A percentile compares a stretch with the other conserved stretches of the same genome.
Conservation (phyloP, 2,329 filamentous ascomycete genomes). For the Diaporthe longicolla region DNA sequence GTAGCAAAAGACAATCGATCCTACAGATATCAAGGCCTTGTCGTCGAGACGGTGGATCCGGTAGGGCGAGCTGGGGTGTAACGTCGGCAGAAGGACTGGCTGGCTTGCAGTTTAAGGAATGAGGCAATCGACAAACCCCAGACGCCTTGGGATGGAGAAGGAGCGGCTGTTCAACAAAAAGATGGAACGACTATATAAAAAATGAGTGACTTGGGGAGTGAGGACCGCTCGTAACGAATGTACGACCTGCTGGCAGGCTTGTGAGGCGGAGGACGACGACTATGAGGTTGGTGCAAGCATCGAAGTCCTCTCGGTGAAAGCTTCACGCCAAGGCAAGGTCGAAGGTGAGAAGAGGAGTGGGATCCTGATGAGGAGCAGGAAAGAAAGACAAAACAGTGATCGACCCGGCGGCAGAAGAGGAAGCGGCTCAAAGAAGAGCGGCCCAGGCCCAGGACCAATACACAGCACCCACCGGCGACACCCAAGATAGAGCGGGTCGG, state of each 20-base stretch:
- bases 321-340: constrained; percentile 41
- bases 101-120: constrained; percentile 23
- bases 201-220: constrained; percentile 52
- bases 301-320: constrained; percentile 42
- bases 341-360: constrained; percentile 41
- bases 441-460: constrained; percentile 31
- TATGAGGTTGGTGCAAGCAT: constrained; percentile 36
- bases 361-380: constrained; percentile 40
- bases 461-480: constrained; percentile 33
- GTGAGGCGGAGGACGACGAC: constrained; percentile 42
- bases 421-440: constrained; percentile 40
- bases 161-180: constrained; percentile 40
- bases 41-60: constrained; percentile 41
- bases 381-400: constrained; percentile 40
- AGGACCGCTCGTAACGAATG: constrained; percentile 64
- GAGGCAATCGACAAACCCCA: constrained; percentile 30
- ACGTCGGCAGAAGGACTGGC: not conserved
- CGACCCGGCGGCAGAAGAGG: constrained; percentile 39
- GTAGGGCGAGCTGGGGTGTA: constrained; percentile 2
- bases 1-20: constrained; percentile 35
- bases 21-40: constrained; percentile 29
- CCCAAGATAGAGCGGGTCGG: constrained; percentile 37
- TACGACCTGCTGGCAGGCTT: constrained; percentile 70
- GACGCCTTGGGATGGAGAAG: constrained; percentile 35
- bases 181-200: constrained; percentile 45